These are phyloP conservation scores for Theobroma cacao DNA, from an alignment of 345 rosid genomes.

Conservation along the genomic window DNA sequence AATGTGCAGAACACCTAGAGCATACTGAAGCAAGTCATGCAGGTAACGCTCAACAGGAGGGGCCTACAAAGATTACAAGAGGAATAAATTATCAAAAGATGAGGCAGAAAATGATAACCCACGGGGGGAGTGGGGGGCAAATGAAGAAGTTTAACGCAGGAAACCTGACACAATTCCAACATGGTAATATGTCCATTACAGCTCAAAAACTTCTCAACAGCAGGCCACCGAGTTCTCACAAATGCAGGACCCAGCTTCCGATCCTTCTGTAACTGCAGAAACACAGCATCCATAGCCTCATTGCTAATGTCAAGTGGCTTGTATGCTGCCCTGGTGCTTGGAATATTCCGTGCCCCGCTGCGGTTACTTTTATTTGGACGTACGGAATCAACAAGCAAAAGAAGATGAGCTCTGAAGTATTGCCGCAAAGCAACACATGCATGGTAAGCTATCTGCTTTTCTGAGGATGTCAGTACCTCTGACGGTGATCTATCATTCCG, in stretches of 20 bases:
- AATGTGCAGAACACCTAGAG: slow-evolving; percentile 93
- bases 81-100: background rate
- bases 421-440: slow-evolving; percentile 93
- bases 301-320: slow-evolving; percentile 96
- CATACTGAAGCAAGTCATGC: slow-evolving; percentile 96
- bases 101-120: slow-evolving; percentile 10
- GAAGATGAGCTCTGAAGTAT: slow-evolving; percentile 94
- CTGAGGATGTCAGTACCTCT: slow-evolving; percentile 86
- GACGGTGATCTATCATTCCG: slow-evolving; percentile 77
- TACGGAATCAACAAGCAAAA: slow-evolving; percentile 81
- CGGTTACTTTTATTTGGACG: slow-evolving; percentile 86
- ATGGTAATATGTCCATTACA: slow-evolving; percentile 83
- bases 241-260: slow-evolving; percentile 90
- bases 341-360: slow-evolving; percentile 60
- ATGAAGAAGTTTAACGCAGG: slow-evolving; percentile 13
- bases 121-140: slow-evolving; percentile 10
- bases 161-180: slow-evolving; percentile 96
- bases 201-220: slow-evolving; percentile 70
- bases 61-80: slow-evolving; percentile 53
- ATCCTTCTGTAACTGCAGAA: slow-evolving; percentile 93
- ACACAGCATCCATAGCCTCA: slow-evolving; percentile 91
- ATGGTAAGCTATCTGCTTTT: slow-evolving; percentile 95
- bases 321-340: slow-evolving; percentile 82
- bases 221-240: slow-evolving; percentile 86
- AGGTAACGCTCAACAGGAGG: slow-evolving; percentile 95